A percentile compares a stretch with the other conserved stretches of the same genome.
Evolutionary conservation across 192 early-diverging fungal genomes (phyloP).

Genomic region (Cetraspora pellucida): DNA sequence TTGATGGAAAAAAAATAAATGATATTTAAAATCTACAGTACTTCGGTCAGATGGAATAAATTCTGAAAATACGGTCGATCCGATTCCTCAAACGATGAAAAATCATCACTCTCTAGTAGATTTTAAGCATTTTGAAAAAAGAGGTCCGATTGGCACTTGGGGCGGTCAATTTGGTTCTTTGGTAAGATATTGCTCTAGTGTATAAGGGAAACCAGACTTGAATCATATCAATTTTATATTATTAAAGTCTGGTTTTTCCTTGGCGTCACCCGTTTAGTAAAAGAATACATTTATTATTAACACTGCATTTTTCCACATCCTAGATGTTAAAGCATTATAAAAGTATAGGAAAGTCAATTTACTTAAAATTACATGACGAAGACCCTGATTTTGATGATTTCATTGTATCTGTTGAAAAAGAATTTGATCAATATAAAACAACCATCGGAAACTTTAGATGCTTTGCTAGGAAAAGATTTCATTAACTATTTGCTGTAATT

Average conservation of each 20-base stretch:
- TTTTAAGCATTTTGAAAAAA: background rate
- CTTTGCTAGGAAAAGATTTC: background rate
- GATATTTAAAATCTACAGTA: background rate
- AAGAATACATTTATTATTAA: no score
- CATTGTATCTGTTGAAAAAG: background rate
- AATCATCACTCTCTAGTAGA: background rate
- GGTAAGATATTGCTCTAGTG: background rate
- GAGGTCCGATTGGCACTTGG: background rate
- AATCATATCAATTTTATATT: no score
- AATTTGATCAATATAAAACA: background rate
- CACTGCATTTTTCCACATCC: background rate
- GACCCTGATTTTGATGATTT: background rate
- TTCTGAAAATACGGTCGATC: background rate
- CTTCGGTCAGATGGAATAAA: background rate
- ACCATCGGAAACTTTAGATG: background rate
- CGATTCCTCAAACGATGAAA: background rate
- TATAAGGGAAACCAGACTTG: background rate
- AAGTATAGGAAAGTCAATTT: background rate
- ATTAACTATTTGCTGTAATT: background rate
- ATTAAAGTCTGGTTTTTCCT: no score
- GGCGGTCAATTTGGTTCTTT: background rate
- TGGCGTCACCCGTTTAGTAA: no score
- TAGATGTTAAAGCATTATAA: background rate
- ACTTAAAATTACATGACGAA: background rate
- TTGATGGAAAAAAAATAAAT: no score